These are phyloP conservation scores for Saturnispora bothae DNA, from an alignment of 805 yeast species.

Conservation along the genomic window DNA sequence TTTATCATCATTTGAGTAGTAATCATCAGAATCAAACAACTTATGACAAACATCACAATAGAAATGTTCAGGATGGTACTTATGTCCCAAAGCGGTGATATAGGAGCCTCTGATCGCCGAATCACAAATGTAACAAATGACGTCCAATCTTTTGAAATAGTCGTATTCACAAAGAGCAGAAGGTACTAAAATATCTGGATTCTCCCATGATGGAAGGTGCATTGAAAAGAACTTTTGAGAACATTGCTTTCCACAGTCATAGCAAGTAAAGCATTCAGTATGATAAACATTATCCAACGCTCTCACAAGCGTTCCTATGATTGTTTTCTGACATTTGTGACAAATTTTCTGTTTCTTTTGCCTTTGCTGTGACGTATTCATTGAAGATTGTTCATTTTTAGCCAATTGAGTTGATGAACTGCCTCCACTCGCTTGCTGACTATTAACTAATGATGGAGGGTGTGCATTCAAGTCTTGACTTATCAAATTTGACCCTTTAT, in stretches of 20 bases:
- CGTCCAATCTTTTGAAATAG: conserved; percentile 73
- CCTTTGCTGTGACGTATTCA: neutral
- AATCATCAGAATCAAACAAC: conserved; percentile 87
- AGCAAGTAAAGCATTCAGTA: conserved; percentile 78
- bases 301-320: conserved; percentile 71
- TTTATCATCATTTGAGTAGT: conserved; percentile 73
- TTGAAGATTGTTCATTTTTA: too few relatives aligned
- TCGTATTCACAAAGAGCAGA: conserved; percentile 78
- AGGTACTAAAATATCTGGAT: conserved; percentile 4
- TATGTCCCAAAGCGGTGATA: conserved; percentile 84
- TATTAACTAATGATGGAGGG: too few relatives aligned
- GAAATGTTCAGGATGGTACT: conserved; percentile 92
- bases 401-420: too few relatives aligned
- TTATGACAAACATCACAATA: conserved; percentile 79
- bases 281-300: conserved; percentile 76
- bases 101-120: conserved; percentile 84
- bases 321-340: conserved; percentile 40
- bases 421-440: too few relatives aligned
- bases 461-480: too few relatives aligned
- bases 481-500: too few relatives aligned
- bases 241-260: conserved; percentile 74
- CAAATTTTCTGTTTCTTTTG: conserved; percentile 32
- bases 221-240: conserved; percentile 83
- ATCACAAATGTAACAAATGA: conserved; percentile 81
- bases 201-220: conserved; percentile 29